Base-by-base conservation (phyloP, 768 basidiomycete species). In the Serendipita vermifera region DNA sequence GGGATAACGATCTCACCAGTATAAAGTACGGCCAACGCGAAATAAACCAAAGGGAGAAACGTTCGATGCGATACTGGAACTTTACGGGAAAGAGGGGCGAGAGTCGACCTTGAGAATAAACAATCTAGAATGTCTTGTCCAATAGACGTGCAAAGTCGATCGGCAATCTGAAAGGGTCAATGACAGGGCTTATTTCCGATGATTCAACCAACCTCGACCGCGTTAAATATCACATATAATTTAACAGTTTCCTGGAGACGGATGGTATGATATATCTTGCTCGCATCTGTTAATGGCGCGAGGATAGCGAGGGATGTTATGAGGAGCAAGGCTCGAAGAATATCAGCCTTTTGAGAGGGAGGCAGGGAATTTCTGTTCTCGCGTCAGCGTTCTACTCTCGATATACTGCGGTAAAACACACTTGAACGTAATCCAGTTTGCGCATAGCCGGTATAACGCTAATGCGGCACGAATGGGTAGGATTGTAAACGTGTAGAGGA, bases 221-320 rank as follows among this genome's bases (percentile, higher is more conserved):
- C 93, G 68, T 97, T 98, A 71, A 97, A 99, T 53, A 99, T 94
- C 58, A 99, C 96, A 71, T 98, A 98, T 48, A 99, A 70, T 71
- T 98, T 99, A 72, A 99, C 94, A 2, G 91, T 96, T 62, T 99
- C 96, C 69, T 98, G 96, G 0, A 93, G 94, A 20, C 96, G 82
- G 56, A 99, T 97, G 14, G 85, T 85, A 64, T 99, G 96, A 63
- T 99, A 99, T 62, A 99, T 94, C 72, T 93, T 92, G 69, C 91
- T 94, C 7, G 91, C 87, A 65, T 99, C 94, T 5, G 93, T 92
- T 36, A 92, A 75, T 1, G 86, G 83, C 32, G 82, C 76, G 3
- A 97, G 73, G 20, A 93, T 75, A 15, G 81, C 61, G 43, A 92
- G 76, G 0, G 92, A 87, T 26, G 83, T 66, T 1, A 83, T 65